A percentile compares a stretch with the other conserved stretches of the same genome.
phyloP scores from a whole-genome alignment of 73 alveolate genomes.

The Tetrahymena elliotti region DNA sequence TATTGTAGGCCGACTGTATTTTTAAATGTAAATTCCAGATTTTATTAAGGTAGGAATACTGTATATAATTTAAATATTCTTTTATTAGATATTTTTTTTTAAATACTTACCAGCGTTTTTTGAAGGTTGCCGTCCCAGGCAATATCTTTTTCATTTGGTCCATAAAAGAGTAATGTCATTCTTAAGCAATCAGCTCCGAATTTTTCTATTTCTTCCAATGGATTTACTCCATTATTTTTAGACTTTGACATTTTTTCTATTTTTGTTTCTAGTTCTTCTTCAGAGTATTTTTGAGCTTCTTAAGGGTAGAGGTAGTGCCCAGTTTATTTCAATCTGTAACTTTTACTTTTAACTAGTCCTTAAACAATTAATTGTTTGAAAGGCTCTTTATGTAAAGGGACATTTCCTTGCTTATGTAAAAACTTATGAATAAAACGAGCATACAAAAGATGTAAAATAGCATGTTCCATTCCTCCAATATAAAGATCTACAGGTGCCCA shows the following conservation, averaged over 20 bases:
- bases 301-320: slow-evolving; percentile 45
- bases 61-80: not conserved
- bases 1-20: not conserved
- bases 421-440: slow-evolving; percentile 66
- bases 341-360: slow-evolving; percentile 61
- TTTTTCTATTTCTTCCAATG: slow-evolving; percentile 12
- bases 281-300: slow-evolving; percentile 7
- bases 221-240: slow-evolving; percentile 52
- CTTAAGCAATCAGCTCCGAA: slow-evolving; percentile 56
- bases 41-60: not conserved
- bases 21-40: not conserved
- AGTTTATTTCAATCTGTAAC: slow-evolving; percentile 12
- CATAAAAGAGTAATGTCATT: slow-evolving; percentile 46
- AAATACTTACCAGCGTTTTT: slow-evolving; percentile 14
- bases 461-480: slow-evolving; percentile 75
- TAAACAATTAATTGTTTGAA: slow-evolving; percentile 45
- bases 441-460: slow-evolving; percentile 63
- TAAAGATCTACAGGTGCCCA: slow-evolving; percentile 71
- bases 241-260: slow-evolving; percentile 63
- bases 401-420: not conserved
- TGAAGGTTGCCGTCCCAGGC: slow-evolving; percentile 49
- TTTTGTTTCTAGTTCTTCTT: slow-evolving; percentile 10
- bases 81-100: not conserved
- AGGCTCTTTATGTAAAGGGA: slow-evolving; percentile 41
- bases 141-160: slow-evolving; percentile 52